phyloP scores from a whole-genome alignment of 495 filamentous ascomycete species.

The Xylaria flabelliformis region DNA sequence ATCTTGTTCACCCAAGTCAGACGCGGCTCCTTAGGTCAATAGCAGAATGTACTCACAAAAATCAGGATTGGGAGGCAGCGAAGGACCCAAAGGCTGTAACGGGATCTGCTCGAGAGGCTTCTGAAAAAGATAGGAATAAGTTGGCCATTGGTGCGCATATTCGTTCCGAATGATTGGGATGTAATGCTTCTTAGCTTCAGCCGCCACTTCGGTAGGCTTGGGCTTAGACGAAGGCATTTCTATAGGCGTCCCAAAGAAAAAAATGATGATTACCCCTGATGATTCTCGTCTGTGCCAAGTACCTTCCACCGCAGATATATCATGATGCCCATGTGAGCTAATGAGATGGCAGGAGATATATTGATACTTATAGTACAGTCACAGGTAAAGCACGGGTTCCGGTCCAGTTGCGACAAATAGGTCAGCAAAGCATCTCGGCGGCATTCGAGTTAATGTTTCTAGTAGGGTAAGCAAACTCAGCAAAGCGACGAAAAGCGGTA shows the following conservation, averaged over 20 bases:
- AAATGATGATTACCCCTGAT: not conserved
- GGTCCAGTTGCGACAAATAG: slow-evolving; percentile 4
- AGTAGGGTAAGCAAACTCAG: slow-evolving; percentile 20
- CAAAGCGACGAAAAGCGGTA: slow-evolving; percentile 12
- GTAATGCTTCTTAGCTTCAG: slow-evolving; percentile 69
- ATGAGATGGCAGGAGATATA: not conserved
- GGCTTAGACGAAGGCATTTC: slow-evolving; percentile 63
- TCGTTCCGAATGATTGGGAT: slow-evolving; percentile 64
- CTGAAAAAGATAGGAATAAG: slow-evolving; percentile 57
- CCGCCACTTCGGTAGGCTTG: slow-evolving; percentile 73
- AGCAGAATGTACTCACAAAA: slow-evolving; percentile 46
- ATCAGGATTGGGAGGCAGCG: slow-evolving; percentile 21
- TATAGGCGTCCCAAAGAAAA: not conserved
- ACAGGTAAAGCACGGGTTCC: not conserved
- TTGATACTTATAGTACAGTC: slow-evolving; percentile 22
- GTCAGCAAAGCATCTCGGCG: slow-evolving; percentile 22
- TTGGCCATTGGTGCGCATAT: slow-evolving; percentile 52
- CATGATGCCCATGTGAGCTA: not conserved
- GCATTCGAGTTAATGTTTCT: slow-evolving; percentile 25
- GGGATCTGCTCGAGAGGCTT: slow-evolving; percentile 49
- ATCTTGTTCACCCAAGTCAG: slow-evolving; percentile 40
- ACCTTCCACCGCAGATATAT: not conserved
- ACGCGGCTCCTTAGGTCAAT: not conserved
- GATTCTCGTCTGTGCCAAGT: slow-evolving; percentile 5
- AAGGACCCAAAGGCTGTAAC: slow-evolving; percentile 21